phyloP scores from a whole-genome alignment of 116 monocot species.

The Dioscorea cayenensis region DNA sequence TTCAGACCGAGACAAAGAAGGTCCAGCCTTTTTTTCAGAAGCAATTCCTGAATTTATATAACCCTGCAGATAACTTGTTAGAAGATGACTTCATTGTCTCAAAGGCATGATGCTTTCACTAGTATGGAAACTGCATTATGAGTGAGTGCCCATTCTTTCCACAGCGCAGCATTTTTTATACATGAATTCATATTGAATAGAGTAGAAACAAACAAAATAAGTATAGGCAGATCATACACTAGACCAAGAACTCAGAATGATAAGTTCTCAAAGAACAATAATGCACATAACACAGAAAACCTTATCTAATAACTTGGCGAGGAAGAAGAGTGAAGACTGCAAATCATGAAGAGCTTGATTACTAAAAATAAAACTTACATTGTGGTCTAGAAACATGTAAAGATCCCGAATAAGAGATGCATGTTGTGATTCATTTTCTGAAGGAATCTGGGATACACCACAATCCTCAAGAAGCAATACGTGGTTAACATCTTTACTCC shows the following conservation, averaged over 20 bases:
- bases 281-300: background rate
- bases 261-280: background rate
- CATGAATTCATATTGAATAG: constrained; percentile 1
- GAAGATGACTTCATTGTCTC: background rate
- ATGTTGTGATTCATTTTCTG: constrained; percentile 40
- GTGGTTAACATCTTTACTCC: constrained; percentile 83
- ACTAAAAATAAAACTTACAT: constrained; percentile 49
- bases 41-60: constrained; percentile 92
- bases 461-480: constrained; percentile 67
- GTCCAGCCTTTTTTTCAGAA: constrained; percentile 16
- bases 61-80: constrained; percentile 52
- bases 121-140: background rate
- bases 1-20: background rate
- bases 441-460: constrained; percentile 37
- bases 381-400: constrained; percentile 71
- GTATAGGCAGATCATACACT: background rate
- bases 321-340: background rate
- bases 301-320: background rate
- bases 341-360: background rate
- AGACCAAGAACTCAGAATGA: background rate
- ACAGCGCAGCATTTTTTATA: background rate
- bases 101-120: background rate
- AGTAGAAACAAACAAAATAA: constrained; percentile 1
- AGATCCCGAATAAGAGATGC: constrained; percentile 61
- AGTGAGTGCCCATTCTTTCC: background rate